A percentile compares a stretch with the other conserved stretches of the same genome.
phyloP scores from a whole-genome alignment of 371 early-diverging fungal genomes.

The Actinomucor elegans region DNA sequence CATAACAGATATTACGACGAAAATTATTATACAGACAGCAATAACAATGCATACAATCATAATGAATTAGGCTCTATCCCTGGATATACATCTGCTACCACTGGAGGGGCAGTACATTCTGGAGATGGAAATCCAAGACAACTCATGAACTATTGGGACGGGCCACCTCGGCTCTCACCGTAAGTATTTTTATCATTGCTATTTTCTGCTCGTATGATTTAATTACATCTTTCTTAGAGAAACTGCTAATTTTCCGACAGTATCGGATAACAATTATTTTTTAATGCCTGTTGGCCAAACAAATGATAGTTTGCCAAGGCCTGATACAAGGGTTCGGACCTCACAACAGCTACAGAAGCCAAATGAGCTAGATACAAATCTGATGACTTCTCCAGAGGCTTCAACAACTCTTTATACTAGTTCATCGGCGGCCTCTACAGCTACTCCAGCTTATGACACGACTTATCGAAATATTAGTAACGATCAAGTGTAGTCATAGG shows the following conservation, averaged over 20 bases:
- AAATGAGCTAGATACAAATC: constrained; percentile 3
- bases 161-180: background rate
- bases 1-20: constrained; percentile 1
- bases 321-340: background rate
- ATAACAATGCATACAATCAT: background rate
- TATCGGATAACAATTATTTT: background rate
- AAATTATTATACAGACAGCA: background rate
- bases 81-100: background rate
- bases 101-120: constrained; percentile 1
- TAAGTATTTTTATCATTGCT: background rate
- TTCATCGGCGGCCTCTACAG: background rate
- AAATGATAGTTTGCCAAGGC: background rate
- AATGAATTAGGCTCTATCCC: background rate
- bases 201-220: background rate
- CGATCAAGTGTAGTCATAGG: too few relatives aligned
- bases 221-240: background rate
- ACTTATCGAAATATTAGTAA: too few relatives aligned
- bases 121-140: background rate
- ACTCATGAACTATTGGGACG: background rate
- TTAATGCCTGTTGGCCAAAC: background rate
- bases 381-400: background rate
- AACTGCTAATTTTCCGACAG: background rate
- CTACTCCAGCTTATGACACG: too few relatives aligned
- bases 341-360: constrained; percentile 6
- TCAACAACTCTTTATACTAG: background rate